These are phyloP conservation scores for Aspergillus sp. DNA, from an alignment of 2,329 filamentous ascomycete species.

Conservation along the genomic window DNA sequence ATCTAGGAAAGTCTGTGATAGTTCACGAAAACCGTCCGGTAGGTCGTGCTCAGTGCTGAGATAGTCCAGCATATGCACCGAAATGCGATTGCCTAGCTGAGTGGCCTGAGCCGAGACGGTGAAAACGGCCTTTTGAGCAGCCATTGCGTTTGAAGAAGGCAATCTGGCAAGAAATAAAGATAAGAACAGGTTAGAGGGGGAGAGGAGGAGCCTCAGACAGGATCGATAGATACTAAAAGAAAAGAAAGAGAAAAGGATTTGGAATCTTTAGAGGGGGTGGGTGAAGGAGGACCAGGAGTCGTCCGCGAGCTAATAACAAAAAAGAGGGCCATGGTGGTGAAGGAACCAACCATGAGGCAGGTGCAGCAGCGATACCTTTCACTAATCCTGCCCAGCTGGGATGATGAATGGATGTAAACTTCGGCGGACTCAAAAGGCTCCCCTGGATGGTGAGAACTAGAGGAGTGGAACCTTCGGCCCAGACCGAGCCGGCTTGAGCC, in stretches of 20 bases:
- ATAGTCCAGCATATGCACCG: slow-evolving; percentile 66
- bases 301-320: background rate
- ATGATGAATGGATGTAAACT: background rate
- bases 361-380: background rate
- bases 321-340: background rate
- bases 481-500: too few species aligned
- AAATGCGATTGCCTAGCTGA: slow-evolving; percentile 62
- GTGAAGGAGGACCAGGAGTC: background rate
- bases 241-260: too few species aligned
- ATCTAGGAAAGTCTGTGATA: slow-evolving; percentile 68
- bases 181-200: background rate
- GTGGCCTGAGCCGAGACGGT: slow-evolving; percentile 60
- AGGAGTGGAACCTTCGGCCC: too few species aligned
- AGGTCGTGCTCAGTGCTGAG: slow-evolving; percentile 58
- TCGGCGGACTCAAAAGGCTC: background rate
- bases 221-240: too few species aligned
- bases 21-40: slow-evolving; percentile 57
- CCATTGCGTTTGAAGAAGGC: background rate
- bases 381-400: background rate
- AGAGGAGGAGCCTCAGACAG: background rate
- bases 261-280: background rate
- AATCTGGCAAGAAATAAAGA: background rate
- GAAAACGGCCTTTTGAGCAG: slow-evolving; percentile 22
- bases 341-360: slow-evolving; percentile 2
- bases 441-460: background rate